Conservation (phyloP, 192 early-diverging fungal genomes). For the Coemansia sp. region DNA sequence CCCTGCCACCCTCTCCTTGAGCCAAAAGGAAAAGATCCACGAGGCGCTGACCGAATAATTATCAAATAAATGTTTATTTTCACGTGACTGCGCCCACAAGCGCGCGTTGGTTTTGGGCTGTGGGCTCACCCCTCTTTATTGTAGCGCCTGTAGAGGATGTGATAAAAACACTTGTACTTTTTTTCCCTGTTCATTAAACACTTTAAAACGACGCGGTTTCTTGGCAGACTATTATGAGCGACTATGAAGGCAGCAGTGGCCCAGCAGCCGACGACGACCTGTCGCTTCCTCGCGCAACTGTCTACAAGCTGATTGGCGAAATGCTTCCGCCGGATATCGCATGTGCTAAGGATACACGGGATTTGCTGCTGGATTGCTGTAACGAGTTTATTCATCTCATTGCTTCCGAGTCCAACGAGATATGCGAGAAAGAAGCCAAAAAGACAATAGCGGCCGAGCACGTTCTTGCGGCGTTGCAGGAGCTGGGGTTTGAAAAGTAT, state of each 20-base stretch:
- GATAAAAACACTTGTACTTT: too few species aligned
- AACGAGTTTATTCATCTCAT: conserved; percentile 94
- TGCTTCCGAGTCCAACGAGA: conserved; percentile 91
- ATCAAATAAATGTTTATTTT: not conserved
- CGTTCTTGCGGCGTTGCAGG: conserved; percentile 80
- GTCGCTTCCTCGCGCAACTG: conserved; percentile 90
- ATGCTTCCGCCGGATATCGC: conserved; percentile 87
- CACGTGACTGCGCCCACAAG: conserved; percentile 4
- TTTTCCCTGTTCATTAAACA: too few species aligned
- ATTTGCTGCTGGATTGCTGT: conserved; percentile 94
- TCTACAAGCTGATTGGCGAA: conserved; percentile 93
- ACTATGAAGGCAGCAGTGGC: conserved; percentile 51
- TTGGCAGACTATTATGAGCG: conserved; percentile 51
- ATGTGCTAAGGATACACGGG: conserved; percentile 94
- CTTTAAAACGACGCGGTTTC: too few species aligned
- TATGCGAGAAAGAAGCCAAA: conserved; percentile 92
- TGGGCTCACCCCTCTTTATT: too few species aligned
- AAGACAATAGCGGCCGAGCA: conserved; percentile 98
- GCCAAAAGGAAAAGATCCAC: conserved; percentile 68
- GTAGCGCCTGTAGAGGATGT: too few species aligned
- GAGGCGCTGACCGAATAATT: conserved; percentile 36
- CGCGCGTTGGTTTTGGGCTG: too few species aligned
- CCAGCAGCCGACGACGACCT: conserved; percentile 74
- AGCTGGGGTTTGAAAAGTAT: conserved; percentile 92
- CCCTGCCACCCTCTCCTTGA: conserved; percentile 64